Evolutionary conservation across 2,329 filamentous ascomycete genomes (phyloP), one percentile per base, ranked within the genome.

Genomic region (Diaporthe ilicicola): DNA sequence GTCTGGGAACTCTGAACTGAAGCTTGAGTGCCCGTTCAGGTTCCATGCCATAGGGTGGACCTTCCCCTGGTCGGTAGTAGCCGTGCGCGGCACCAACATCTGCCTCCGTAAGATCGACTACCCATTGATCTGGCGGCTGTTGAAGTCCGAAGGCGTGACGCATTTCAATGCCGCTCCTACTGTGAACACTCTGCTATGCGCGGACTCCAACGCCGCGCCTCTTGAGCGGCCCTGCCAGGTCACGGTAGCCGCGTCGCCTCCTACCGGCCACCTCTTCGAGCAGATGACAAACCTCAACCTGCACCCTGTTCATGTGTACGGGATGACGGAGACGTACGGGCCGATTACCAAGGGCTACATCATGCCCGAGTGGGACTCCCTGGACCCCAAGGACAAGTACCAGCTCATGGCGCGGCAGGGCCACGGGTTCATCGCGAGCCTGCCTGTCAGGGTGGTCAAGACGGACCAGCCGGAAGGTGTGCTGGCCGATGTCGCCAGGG

Each of bases 161-260:
- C 96, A 99, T 81, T 98, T 97, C 84, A 97, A 95, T 78, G 95
- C 95, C 0, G 96, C 95, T 0, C 96, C 96, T 0, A 99, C 96
- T 0, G 96, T 99, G 66, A 98, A 98, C 80, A 99, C 95, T 0
- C 84, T 98, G 0, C 89, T 99, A 3, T 97, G 96, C 78, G 92
- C 92, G 15, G 88, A 93, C 3, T 87, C 91, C 50, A 91, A 94
- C 79, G 95, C 96, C 2, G 88, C 88, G 75, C 87, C 82, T 59
- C 85, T 99, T 0, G 85, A 90, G 0, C 82, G 89, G 1, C 89
- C 91, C 0, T 94, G 98, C 12, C 88, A 90, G 19, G 96, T 99
- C 7, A 97, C 95, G 0, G 96, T 99, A 3, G 96, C 96, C 3
- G 96, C 95, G 2, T 95, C 92, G 71, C 96, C 96, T 5, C 96